Conservation (phyloP, 192 early-diverging fungal species). For the Oehlia diaphana region DNA sequence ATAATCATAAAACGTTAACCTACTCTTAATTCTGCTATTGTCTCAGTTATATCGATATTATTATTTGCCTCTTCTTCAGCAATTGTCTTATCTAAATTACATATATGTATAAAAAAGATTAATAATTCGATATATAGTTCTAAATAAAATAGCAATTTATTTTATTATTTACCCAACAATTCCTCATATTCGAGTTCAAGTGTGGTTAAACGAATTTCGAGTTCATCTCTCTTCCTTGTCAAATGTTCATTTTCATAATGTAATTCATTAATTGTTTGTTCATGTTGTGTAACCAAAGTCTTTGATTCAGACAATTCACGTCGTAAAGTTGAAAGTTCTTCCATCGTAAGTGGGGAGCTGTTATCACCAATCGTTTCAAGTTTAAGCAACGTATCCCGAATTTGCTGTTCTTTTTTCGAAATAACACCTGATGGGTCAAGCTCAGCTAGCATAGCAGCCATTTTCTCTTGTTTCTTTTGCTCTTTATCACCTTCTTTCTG, state of each 20-base stretch:
- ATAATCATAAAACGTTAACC: not conserved
- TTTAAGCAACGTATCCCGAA: constrained; percentile 67
- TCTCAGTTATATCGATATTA: constrained; percentile 61
- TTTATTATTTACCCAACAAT: constrained; percentile 54
- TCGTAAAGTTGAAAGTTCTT: constrained; percentile 68
- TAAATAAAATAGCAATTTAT: not conserved
- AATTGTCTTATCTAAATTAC: constrained; percentile 54
- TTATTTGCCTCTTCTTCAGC: constrained; percentile 67
- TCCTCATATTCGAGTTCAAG: constrained; percentile 85
- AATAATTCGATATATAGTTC: not conserved
- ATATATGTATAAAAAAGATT: too few species aligned
- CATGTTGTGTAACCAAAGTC: constrained; percentile 60
- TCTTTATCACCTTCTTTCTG: constrained; percentile 70
- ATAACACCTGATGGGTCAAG: constrained; percentile 78
- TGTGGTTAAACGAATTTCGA: constrained; percentile 66
- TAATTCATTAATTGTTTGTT: constrained; percentile 60
- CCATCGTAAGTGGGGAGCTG: constrained; percentile 44
- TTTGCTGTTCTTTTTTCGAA: constrained; percentile 72
- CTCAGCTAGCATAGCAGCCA: constrained; percentile 81
- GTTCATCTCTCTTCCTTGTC: constrained; percentile 60
- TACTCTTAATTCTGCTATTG: constrained; percentile 81
- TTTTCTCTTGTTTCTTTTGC: constrained; percentile 78
- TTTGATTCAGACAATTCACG: constrained; percentile 72
- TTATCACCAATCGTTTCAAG: constrained; percentile 62
- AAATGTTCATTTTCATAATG: constrained; percentile 59